These are phyloP conservation scores for Hyaloscypha finlandica DNA, from an alignment of 495 filamentous ascomycete species.

Conservation along the genomic window DNA sequence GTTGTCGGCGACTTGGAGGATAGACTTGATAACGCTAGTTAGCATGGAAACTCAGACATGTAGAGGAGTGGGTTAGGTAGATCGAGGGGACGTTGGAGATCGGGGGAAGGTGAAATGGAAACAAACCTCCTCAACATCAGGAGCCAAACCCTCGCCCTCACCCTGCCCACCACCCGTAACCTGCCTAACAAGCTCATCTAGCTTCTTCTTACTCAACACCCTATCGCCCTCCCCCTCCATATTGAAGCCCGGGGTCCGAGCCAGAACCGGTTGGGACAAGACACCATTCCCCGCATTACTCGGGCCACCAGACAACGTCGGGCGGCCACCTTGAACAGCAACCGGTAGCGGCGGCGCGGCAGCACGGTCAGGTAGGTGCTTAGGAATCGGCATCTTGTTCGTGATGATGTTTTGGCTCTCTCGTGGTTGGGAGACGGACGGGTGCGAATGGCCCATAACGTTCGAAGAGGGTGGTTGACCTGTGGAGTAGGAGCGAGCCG, in stretches of 20 bases:
- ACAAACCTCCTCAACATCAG: slow-evolving; percentile 92
- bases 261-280: slow-evolving; percentile 82
- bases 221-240: slow-evolving; percentile 89
- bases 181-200: slow-evolving; percentile 92
- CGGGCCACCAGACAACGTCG: slow-evolving; percentile 76
- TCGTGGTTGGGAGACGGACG: slow-evolving; percentile 47
- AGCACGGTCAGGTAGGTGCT: slow-evolving; percentile 64
- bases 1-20: slow-evolving; percentile 88
- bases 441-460: slow-evolving; percentile 54
- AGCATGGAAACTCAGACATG: not conserved
- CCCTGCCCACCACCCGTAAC: slow-evolving; percentile 81
- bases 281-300: slow-evolving; percentile 70
- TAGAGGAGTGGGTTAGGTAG: not conserved
- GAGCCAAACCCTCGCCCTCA: slow-evolving; percentile 68
- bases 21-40: slow-evolving; percentile 55
- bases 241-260: slow-evolving; percentile 76
- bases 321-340: slow-evolving; percentile 65
- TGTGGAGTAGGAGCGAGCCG: slow-evolving; percentile 59
- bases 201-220: slow-evolving; percentile 91
- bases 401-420: slow-evolving; percentile 46
- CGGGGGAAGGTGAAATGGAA: slow-evolving; percentile 1
- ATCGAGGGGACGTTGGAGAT: not conserved
- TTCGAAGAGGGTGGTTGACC: slow-evolving; percentile 33
- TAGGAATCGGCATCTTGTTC: slow-evolving; percentile 74
- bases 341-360: slow-evolving; percentile 71